A percentile compares a stretch with the other conserved stretches of the same genome.
Evolutionary conservation across 2,329 filamentous ascomycete genomes (phyloP).

Genomic region (Tolypocladium album): DNA sequence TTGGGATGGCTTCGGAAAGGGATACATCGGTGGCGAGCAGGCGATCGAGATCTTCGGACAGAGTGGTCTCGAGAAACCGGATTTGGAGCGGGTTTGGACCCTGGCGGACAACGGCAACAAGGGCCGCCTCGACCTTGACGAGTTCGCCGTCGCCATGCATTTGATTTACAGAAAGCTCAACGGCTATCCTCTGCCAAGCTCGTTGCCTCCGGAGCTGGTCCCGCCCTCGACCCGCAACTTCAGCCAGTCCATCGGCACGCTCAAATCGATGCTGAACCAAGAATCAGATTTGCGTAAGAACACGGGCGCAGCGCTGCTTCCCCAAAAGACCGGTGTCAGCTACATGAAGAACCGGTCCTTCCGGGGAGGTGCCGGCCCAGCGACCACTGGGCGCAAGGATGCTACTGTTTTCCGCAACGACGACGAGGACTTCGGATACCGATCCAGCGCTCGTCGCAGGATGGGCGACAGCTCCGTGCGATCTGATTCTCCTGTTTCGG

Average conservation of each 20-base stretch:
- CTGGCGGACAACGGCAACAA: slow-evolving; percentile 89
- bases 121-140: slow-evolving; percentile 86
- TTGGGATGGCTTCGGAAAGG: slow-evolving; percentile 92
- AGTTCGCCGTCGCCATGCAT: slow-evolving; percentile 98
- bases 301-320: slow-evolving; percentile 79
- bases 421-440: slow-evolving; percentile 84
- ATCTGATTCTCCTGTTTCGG: slow-evolving; percentile 60
- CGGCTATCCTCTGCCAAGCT: slow-evolving; percentile 82
- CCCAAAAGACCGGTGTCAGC: slow-evolving; percentile 95
- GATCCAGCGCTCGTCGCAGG: slow-evolving; percentile 83
- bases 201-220: slow-evolving; percentile 81
- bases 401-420: slow-evolving; percentile 96
- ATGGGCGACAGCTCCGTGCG: slow-evolving; percentile 73
- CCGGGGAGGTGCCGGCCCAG: slow-evolving; percentile 49
- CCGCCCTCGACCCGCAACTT: slow-evolving; percentile 92
- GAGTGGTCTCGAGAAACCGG: slow-evolving; percentile 81
- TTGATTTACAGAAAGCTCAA: slow-evolving; percentile 96
- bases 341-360: slow-evolving; percentile 96
- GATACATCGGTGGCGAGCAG: slow-evolving; percentile 82
- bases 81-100: slow-evolving; percentile 91
- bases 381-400: slow-evolving; percentile 65
- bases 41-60: slow-evolving; percentile 97
- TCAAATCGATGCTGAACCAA: slow-evolving; percentile 80
- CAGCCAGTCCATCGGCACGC: slow-evolving; percentile 81
- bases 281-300: slow-evolving; percentile 86